phyloP scores from a whole-genome alignment of 2,329 filamentous ascomycete genomes.

The Paraphoma chrysanthemicola region DNA sequence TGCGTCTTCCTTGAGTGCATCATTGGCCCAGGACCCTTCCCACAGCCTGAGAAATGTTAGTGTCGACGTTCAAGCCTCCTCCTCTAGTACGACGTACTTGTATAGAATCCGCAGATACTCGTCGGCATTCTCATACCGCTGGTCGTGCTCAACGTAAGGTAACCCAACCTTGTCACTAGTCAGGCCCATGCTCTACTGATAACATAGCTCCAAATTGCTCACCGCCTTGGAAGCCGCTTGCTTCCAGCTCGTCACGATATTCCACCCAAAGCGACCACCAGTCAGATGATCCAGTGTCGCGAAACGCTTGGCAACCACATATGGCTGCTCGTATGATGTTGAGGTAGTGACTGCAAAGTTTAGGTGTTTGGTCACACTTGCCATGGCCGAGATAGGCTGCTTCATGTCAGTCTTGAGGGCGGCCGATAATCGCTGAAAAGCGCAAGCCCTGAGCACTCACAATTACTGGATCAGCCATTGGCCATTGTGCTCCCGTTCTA shows the following conservation, averaged over 20 bases:
- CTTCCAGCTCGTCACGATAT: constrained; percentile 70
- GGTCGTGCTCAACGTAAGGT: constrained; percentile 60
- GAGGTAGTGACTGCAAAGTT: constrained; percentile 70
- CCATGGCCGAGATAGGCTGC: constrained; percentile 68
- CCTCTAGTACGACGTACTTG: not conserved
- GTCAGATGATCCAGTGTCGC: constrained; percentile 71
- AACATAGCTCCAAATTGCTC: not conserved
- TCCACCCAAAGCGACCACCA: constrained; percentile 56
- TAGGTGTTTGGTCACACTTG: constrained; percentile 67
- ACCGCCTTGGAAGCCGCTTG: constrained; percentile 61
- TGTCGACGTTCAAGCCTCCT: too few relatives aligned
- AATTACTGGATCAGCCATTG: constrained; percentile 67
- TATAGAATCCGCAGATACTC: constrained; percentile 72
- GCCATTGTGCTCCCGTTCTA: constrained; percentile 68
- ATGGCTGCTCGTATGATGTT: constrained; percentile 71
- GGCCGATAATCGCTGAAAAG: not conserved
- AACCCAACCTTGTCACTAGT: not conserved
- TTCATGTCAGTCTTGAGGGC: not conserved
- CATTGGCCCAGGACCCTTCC: constrained; percentile 68
- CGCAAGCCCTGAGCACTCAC: constrained; percentile 1
- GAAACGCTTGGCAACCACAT: constrained; percentile 67
- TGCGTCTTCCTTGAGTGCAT: constrained; percentile 66
- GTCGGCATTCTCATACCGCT: constrained; percentile 69
- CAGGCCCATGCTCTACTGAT: not conserved
- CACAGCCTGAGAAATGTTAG: constrained; percentile 57